Evolutionary conservation across 78 protist genomes (phyloP), one percentile per base, ranked within the genome.

Genomic region (Dictyostelium purpureum): DNA sequence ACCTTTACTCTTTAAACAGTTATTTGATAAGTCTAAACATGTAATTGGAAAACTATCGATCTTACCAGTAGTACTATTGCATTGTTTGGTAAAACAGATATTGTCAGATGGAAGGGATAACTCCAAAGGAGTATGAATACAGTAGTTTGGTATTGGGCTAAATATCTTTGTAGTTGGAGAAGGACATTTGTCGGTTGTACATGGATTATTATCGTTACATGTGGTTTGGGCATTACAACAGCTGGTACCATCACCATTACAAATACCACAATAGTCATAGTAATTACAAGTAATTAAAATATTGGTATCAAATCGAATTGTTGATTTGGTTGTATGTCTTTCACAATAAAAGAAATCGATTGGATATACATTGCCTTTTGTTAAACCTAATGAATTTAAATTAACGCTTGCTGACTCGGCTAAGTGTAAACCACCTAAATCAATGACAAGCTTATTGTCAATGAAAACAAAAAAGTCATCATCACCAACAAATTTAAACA

Each of bases 401-500:
- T 38, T 28, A 26, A 78, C 69, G 0, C 33, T 9, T 9, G 77
- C 67, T 0, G 77, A n/a, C 24, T 28, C 78, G 40, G 80, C 74
- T 40, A 24, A 31, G 49, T 89, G 94, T 10, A 59, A 35, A 51
- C 90, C 95, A 54, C 95, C 95, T 45, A 90, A 67, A 47, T 90
- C 95, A 7, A 90, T 24, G 0, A 56, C 90, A 16, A 90, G 49
- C 6, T 56, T 11, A 5, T 54, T 43, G 45, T 90, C 33, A 9
- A 90, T 70, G 73, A 73, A 90, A 18, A 89, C 88, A 79, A 79
- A 89, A 12, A 47, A 57, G 49, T 73, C 94, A 77, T 89, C 94
- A 43, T 79, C 95, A 47, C 95, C 95, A 1, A 7, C 42, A n/a
- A 90, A 90, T 19, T 33, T 38, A 54, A 91, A 81, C 16, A 45